Conservation (phyloP, 441 rosid genomes). For the Raphanus hybrid region DNA sequence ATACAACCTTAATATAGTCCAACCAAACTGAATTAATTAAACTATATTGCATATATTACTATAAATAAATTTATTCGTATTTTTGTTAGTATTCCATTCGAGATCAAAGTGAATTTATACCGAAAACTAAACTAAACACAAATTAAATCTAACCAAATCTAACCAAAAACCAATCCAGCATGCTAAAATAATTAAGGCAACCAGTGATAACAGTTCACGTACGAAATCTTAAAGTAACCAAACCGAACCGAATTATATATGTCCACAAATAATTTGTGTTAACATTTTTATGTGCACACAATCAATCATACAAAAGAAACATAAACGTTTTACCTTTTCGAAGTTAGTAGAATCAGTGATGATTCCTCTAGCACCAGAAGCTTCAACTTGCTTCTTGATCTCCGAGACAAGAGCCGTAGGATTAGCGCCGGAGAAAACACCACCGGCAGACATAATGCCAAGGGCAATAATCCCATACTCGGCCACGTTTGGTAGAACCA, state of each 20-base stretch:
- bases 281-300: background rate
- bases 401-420: slow-evolving; percentile 77
- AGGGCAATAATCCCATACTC: slow-evolving; percentile 82
- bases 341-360: slow-evolving; percentile 62
- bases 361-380: slow-evolving; percentile 75
- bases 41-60: background rate
- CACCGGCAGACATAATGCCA: slow-evolving; percentile 90
- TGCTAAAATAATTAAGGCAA: too few relatives aligned
- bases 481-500: slow-evolving; percentile 82
- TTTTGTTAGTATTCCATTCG: background rate
- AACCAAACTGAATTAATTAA: background rate
- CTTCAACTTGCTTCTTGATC: slow-evolving; percentile 79
- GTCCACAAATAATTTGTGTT: background rate
- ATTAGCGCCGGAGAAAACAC: slow-evolving; percentile 87
- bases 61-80: background rate
- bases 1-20: background rate
- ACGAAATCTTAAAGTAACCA: background rate
- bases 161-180: background rate
- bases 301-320: background rate
- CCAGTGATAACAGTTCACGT: too few relatives aligned
- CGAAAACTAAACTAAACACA: too few relatives aligned
- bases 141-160: background rate
- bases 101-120: too few relatives aligned
- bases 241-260: background rate
- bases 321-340: slow-evolving; percentile 60